phyloP scores from a whole-genome alignment of 495 filamentous ascomycete species.

The Neurospora discreta region DNA sequence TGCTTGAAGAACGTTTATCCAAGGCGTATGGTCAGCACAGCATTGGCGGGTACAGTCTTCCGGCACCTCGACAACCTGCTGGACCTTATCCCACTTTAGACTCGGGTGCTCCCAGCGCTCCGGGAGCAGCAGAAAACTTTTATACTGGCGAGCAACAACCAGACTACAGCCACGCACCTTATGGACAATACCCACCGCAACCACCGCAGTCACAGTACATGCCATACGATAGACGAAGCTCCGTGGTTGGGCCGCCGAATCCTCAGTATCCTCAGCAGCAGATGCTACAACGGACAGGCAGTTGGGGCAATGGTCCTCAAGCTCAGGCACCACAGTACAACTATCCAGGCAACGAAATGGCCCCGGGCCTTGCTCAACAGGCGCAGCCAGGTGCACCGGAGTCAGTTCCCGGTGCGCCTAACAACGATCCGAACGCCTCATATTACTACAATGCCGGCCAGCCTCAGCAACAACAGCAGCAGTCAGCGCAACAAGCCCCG shows the following conservation, averaged over 20 bases:
- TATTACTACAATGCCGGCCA: constrained; percentile 37
- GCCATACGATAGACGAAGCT: constrained; percentile 29
- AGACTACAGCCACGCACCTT: constrained; percentile 39
- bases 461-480: constrained; percentile 22
- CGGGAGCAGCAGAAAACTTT: constrained; percentile 61
- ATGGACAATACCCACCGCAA: constrained; percentile 24
- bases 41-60: constrained; percentile 42
- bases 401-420: constrained; percentile 15
- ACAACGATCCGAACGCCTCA: constrained; percentile 33
- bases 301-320: constrained; percentile 30
- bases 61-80: constrained; percentile 41
- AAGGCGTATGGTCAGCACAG: constrained; percentile 82
- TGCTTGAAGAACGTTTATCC: constrained; percentile 91
- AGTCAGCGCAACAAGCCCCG: constrained; percentile 23
- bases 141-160: constrained; percentile 57
- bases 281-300: constrained; percentile 31
- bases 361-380: constrained; percentile 19
- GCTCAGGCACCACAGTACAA: constrained; percentile 22
- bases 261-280: constrained; percentile 39
- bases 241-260: constrained; percentile 20
- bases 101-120: constrained; percentile 33
- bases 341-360: constrained; percentile 20
- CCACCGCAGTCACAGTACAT: constrained; percentile 26
- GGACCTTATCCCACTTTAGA: constrained; percentile 59
- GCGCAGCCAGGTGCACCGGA: constrained; percentile 21